Conservation (phyloP, 106 monocot species). For the Acorus calamus region DNA sequence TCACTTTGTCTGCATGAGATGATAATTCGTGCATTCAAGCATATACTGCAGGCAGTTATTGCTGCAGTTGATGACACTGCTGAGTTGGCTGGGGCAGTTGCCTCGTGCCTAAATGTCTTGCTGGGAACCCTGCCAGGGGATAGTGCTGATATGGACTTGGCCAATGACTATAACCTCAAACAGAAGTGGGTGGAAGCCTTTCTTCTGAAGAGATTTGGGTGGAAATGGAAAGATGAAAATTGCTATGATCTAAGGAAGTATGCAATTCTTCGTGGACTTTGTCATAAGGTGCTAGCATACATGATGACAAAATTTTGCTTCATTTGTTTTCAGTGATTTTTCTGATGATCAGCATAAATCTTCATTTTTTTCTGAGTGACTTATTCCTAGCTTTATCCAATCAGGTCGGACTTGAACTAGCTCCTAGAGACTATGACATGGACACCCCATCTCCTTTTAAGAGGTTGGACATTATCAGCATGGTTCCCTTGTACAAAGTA, state of each 20-base stretch:
- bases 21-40: slow-evolving; percentile 85
- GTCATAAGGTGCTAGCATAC: slow-evolving; percentile 80
- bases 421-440: slow-evolving; percentile 90
- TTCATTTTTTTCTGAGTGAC: neutral
- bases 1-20: slow-evolving; percentile 96
- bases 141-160: slow-evolving; percentile 22
- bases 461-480: slow-evolving; percentile 80
- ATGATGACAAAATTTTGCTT: neutral
- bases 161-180: slow-evolving; percentile 34
- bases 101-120: slow-evolving; percentile 73
- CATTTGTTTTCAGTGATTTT: neutral
- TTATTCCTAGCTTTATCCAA: slow-evolving; percentile 2
- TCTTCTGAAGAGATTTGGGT: slow-evolving; percentile 69
- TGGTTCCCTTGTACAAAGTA: slow-evolving; percentile 93
- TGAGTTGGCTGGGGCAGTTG: slow-evolving; percentile 56
- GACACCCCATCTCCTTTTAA: slow-evolving; percentile 56
- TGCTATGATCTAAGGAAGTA: slow-evolving; percentile 59
- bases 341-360: neutral
- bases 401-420: slow-evolving; percentile 89
- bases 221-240: slow-evolving; percentile 61
- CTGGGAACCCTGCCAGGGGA: slow-evolving; percentile 50
- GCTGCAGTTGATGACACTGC: slow-evolving; percentile 46
- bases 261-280: slow-evolving; percentile 83
- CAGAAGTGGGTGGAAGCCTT: slow-evolving; percentile 70
- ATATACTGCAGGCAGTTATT: slow-evolving; percentile 79